These are phyloP conservation scores for Scheffersomyces cryptocercus DNA, from an alignment of 1,139 yeast species.

Conservation along the genomic window DNA sequence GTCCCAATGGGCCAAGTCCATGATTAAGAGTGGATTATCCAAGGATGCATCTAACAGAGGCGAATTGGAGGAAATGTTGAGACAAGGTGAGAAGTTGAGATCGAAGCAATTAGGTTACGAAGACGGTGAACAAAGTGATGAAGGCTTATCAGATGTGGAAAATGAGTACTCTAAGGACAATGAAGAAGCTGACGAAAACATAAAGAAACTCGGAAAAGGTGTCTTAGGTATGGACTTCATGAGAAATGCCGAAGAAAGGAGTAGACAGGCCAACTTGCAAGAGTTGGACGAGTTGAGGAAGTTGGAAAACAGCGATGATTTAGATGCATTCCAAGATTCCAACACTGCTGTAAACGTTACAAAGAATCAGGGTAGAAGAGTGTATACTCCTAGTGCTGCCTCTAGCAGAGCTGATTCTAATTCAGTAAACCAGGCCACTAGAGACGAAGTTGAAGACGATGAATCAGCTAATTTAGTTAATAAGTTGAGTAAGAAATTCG, in stretches of 20 bases:
- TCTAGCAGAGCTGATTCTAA: conserved; percentile 44
- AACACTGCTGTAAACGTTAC: conserved; percentile 45
- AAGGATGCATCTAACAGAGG: conserved; percentile 82
- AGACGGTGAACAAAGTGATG: conserved; percentile 54
- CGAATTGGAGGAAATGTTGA: conserved; percentile 91
- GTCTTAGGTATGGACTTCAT: conserved; percentile 92
- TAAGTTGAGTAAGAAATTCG: conserved; percentile 33
- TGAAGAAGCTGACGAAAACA: conserved; percentile 29
- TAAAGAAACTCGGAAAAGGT: conserved; percentile 71
- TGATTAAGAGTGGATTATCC: conserved; percentile 87
- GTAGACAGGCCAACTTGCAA: conserved; percentile 54
- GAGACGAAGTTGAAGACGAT: conserved; percentile 58
- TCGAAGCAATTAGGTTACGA: conserved; percentile 71
- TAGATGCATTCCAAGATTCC: conserved; percentile 33
- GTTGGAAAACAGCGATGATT: conserved; percentile 44
- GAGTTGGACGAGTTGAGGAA: conserved; percentile 53
- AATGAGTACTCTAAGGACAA: conserved; percentile 41
- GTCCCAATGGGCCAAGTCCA: conserved; percentile 86
- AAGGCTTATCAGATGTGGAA: conserved; percentile 53
- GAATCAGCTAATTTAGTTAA: conserved; percentile 48
- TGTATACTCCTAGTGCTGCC: conserved; percentile 72
- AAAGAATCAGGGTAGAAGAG: conserved; percentile 77
- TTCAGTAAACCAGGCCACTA: conserved; percentile 38
- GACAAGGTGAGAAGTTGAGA: conserved; percentile 79
- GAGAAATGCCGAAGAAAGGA: conserved; percentile 79